A percentile compares a stretch with the other conserved stretches of the same genome.
Conservation (phyloP, 805 yeast genomes). For the Yarrowia porcina region DNA sequence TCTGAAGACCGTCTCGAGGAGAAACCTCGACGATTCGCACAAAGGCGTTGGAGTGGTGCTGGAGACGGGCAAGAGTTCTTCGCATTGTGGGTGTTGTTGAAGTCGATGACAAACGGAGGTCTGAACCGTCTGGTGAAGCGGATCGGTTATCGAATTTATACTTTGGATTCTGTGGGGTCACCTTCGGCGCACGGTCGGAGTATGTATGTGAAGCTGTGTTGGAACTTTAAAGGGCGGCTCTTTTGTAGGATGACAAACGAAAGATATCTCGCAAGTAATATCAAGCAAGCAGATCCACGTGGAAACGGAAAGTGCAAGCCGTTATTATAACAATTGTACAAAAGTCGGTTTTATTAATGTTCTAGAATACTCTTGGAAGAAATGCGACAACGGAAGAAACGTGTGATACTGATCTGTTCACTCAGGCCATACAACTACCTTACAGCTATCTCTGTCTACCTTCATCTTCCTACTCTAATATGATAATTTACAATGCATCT, state of each 20-base stretch:
- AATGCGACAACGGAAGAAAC: no score
- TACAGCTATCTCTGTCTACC: no score
- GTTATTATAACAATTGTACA: not conserved
- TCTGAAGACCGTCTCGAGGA: slow-evolving; percentile 40
- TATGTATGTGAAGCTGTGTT: not conserved
- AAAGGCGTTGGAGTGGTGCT: slow-evolving; percentile 23
- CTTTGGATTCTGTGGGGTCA: slow-evolving; percentile 18
- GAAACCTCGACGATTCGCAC: slow-evolving; percentile 37
- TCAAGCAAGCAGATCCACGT: not conserved
- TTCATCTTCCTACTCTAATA: no score
- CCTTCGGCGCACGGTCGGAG: slow-evolving; percentile 17
- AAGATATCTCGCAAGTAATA: not conserved
- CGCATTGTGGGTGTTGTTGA: not conserved
- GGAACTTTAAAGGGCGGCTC: not conserved
- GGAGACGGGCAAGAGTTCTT: slow-evolving; percentile 24
- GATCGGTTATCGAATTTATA: slow-evolving; percentile 25
- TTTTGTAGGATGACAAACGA: not conserved
- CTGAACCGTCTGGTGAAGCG: not conserved
- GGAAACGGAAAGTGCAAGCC: not conserved
- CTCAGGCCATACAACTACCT: no score
- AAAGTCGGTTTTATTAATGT: not conserved
- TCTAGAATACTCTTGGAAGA: not conserved
- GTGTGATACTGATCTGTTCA: no score
- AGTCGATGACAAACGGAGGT: not conserved
- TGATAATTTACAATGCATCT: not conserved